Evolutionary conservation across 306 rosid genomes (phyloP), one percentile per base, ranked within the genome.

Genomic region (Acacia melanoxylon): DNA sequence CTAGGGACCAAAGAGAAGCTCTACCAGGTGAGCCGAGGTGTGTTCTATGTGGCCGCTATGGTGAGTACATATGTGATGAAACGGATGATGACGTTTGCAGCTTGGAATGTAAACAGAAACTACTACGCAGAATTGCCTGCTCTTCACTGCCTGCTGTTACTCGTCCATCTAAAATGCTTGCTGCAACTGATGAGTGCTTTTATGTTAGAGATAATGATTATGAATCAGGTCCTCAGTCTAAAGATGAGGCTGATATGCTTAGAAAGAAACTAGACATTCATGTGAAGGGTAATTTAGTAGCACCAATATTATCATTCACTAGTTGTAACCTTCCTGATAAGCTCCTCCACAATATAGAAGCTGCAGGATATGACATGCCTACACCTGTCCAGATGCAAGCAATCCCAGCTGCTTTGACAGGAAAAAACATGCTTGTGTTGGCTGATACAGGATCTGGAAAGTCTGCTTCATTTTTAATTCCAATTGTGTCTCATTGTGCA

Each of bases 331-430:
- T 90, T 80, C 94, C 92, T 45, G 89, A 83, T 29, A 89, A 88
- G 86, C 97, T 94, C 54, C 89, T 88, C 63, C 89, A 91, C 77
- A 94, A 91, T 81, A 82, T 91, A 70, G 97, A 94, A 84, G 85
- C 91, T 33, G 92, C 92, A 46, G 92, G 97, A 15, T 94, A 89
- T 83, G 94, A 90, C 68, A 74, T 90, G 90, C 98, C 97, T 68
- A 91, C 97, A 10, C 89, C 98, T 83, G 93, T 94, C 31, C 98
- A 94, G 86, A 94, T 91, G 98, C 98, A 94, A 88, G 93, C 97
- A 78, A 90, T 94, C 22, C 98, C 98, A 40, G 89, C 91, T 81
- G 91, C 97, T 78, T 86, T 85, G 89, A 44, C 6, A 33, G 90
- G 97, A 19, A 94, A 87, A 87, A 91, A 80, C 87, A 83, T 90